Evolutionary conservation across 225 moss, liverwort and hornwort genomes (phyloP), one percentile per base, ranked within the genome.

Genomic region (Physcomitrellopsis africana): DNA sequence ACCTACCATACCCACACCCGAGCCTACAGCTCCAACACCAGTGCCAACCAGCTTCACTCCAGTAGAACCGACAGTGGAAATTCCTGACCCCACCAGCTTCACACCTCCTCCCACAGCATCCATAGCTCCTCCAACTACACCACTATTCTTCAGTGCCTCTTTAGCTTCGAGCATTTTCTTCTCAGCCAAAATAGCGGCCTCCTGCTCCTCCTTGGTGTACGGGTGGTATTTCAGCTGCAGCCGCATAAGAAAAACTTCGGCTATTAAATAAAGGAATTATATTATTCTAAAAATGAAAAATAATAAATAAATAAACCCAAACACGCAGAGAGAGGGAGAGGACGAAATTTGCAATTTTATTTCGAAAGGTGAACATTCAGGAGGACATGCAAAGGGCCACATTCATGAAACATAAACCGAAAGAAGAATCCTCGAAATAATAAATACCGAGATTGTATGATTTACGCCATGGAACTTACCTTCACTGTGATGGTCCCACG

Each of bases 181-280:
- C 83, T 99, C 97, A 17, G 62, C 83, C 77, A 76, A 69, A 92
- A 95, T 99, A 57, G 95, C 95, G 20, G 14, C 52, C 15, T 81
- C 89, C 67, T 86, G 92, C 76, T 99, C 97, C 77, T 85, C 86
- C 59, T 68, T 82, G 48, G 79, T 92, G 63, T 79, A 99, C 11
- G 81, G 81, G 78, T 95, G 95, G 81, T 81, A 99, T 48, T 59
- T 59, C 42, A 99, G 83, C 97, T 99, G 84, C 26, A 65, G 73
- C 37, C 10, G 45, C 1, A 72, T 16, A 43, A n/a, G 17, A 37
- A 7, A 37, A 37, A 37, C 32, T 37, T 37, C 32, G 5, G 3
- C 32, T 37, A 7, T 37, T 37, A 37, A 4, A 37, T 37, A 37
- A 37, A 37, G 1, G 32, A 37, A 37, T 37, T 37, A 37, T 4